Base-by-base conservation (phyloP, 2,329 filamentous ascomycete species). In the Biscogniauxia marginata region DNA sequence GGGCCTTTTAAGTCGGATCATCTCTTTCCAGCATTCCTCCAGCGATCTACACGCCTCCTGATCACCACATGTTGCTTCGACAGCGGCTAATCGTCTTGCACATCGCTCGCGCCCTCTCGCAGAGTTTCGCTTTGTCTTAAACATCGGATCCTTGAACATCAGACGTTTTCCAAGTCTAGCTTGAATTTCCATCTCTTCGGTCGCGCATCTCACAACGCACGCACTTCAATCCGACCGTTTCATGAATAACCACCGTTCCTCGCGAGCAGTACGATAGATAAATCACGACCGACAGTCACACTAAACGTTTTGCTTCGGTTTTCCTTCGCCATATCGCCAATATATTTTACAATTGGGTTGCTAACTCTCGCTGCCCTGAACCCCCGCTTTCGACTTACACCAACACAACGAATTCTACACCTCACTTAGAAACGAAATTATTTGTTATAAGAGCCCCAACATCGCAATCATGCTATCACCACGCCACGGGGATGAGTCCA, bases 401-500 rank as follows among this genome's bases (percentile, higher is more conserved):
- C n/a, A n/a, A n/a, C n/a, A n/a, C n/a, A n/a, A n/a, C n/a, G n/a
- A n/a, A n/a, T n/a, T n/a, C n/a, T n/a, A n/a, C n/a, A n/a, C n/a
- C n/a, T n/a, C n/a, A n/a, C n/a, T n/a, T n/a, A n/a, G 20, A 50
- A 34, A 39, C 43, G 19, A n/a, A 43, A 50, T 7, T 2, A 21
- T 9, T 20, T 13, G n/a, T 9, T 30, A 16, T 46, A 24, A 25
- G 22, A 54, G 30, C 21, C 46, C n/a, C n/a, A n/a, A 49, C 7
- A 22, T 24, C 19, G 25, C 21, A 48, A 53, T 25, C 18, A 62
- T 61, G 61, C 24, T 53, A 44, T 51, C 47, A 24, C 46, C 52
- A 50, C 54, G 57, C 18, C 55, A 62, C 46, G 60, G 53, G 46
- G 46, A 57, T 34, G 47, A 46, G 20, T 13, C 53, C 7, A 61